These are phyloP conservation scores for Urtica urens DNA, from an alignment of 306 rosid genomes.

Conservation along the genomic window DNA sequence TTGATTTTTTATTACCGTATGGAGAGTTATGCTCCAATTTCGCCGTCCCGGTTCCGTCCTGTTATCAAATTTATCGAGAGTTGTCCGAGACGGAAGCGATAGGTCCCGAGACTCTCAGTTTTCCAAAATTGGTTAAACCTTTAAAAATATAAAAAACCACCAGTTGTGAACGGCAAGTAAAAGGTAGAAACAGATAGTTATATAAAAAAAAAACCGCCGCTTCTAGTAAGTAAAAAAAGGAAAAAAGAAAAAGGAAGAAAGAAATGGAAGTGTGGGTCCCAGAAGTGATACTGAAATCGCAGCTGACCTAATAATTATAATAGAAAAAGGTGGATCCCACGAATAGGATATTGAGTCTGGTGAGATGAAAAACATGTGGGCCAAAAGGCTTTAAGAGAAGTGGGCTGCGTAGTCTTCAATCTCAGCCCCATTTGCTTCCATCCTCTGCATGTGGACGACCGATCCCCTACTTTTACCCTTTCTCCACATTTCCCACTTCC, in stretches of 20 bases:
- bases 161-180: no score
- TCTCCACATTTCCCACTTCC: conserved; percentile 3
- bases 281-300: conserved; percentile 12
- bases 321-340: not conserved
- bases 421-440: conserved; percentile 10
- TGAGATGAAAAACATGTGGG: conserved; percentile 13
- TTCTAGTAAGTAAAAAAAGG: no score
- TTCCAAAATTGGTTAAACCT: no score
- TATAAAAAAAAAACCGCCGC: no score
- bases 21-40: no score
- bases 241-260: not conserved
- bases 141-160: no score
- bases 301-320: not conserved
- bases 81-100: no score
- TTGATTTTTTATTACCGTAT: no score
- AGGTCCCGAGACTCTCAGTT: no score
- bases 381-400: not conserved
- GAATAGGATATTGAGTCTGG: conserved; percentile 5
- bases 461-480: not conserved
- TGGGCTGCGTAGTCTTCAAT: conserved; percentile 24
- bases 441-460: conserved; percentile 22
- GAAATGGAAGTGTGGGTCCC: conserved; percentile 4
- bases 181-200: no score
- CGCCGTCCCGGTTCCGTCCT: no score
- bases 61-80: no score